Evolutionary conservation across 1,139 yeast species (phyloP).

Genomic region (Hyphopichia burtonii): DNA sequence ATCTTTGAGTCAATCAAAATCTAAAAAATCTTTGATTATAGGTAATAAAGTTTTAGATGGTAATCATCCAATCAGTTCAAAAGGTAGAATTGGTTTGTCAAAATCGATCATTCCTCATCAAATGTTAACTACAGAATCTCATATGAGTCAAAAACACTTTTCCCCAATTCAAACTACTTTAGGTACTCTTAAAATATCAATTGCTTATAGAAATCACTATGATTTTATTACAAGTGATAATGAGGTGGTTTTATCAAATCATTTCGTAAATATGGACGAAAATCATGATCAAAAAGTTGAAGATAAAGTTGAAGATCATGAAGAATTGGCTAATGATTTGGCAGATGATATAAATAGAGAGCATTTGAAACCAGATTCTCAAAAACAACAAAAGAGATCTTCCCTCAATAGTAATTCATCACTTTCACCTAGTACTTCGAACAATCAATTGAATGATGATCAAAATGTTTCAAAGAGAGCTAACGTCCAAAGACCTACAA

Average conservation of each 20-base stretch:
- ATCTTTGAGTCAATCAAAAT: conserved; percentile 24
- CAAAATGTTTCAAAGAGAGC: conserved; percentile 9
- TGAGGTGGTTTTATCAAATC: conserved; percentile 61
- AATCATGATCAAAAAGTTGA: not conserved
- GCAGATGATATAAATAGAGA: not conserved
- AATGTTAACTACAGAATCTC: conserved; percentile 44
- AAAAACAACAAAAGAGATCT: not conserved
- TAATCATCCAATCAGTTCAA: conserved; percentile 69
- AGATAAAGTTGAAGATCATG: not conserved
- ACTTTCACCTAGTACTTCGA: conserved; percentile 30
- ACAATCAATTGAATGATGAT: conserved; percentile 6
- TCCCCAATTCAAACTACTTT: conserved; percentile 70
- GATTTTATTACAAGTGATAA: conserved; percentile 67
- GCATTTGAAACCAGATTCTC: not conserved
- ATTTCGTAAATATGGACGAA: conserved; percentile 49
- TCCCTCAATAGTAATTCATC: conserved; percentile 13
- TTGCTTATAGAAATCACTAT: conserved; percentile 73
- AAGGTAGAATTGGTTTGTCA: conserved; percentile 82
- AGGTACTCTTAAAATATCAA: conserved; percentile 73
- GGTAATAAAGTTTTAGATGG: conserved; percentile 75
- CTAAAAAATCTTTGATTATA: conserved; percentile 24
- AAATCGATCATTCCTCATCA: conserved; percentile 56
- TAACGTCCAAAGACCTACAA: conserved; percentile 27
- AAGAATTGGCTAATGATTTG: not conserved
- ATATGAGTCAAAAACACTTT: conserved; percentile 59